phyloP scores from a whole-genome alignment of 78 protist species.

The Mastigamoeba balamuthi region DNA sequence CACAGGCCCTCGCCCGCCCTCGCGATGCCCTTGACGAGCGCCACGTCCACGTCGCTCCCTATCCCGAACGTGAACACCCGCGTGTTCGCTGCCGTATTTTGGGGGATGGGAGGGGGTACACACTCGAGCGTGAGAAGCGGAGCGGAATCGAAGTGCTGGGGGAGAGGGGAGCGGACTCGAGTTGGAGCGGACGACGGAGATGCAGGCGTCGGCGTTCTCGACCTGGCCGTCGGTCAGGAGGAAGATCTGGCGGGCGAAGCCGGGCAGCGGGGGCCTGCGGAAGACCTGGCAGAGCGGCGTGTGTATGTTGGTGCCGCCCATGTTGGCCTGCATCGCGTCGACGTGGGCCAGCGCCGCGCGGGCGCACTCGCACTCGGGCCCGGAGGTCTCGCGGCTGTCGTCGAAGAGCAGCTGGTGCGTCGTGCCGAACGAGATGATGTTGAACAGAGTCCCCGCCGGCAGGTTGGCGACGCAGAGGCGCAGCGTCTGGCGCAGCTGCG shows the following conservation, averaged over 20 bases:
- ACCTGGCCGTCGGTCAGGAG: conserved; percentile 65
- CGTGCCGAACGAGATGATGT: neutral
- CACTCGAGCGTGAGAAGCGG: no score
- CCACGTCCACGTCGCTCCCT: conserved; percentile 14
- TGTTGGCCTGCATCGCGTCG: conserved; percentile 7
- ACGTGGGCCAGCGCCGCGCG: neutral
- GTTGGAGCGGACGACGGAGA: neutral
- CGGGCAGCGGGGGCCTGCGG: neutral
- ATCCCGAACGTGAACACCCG: conserved; percentile 48
- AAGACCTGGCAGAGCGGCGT: conserved; percentile 1
- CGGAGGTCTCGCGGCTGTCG: no score
- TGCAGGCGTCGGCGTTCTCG: conserved; percentile 12
- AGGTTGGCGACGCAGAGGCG: neutral
- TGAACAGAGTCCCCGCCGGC: neutral
- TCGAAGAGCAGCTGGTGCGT: neutral
- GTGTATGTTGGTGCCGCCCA: conserved; percentile 62
- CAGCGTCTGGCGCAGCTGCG: neutral
- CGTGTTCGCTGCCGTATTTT: neutral
- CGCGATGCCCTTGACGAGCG: conserved; percentile 54
- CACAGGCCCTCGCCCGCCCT: conserved; percentile 49
- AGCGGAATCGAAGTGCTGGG: no score
- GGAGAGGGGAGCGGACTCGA: neutral
- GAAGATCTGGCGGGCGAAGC: conserved; percentile 32
- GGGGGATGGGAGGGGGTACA: no score
- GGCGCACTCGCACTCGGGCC: neutral